Evolutionary conservation across 179 eudicot species (phyloP).

Genomic region (Vitellaria paradoxa): DNA sequence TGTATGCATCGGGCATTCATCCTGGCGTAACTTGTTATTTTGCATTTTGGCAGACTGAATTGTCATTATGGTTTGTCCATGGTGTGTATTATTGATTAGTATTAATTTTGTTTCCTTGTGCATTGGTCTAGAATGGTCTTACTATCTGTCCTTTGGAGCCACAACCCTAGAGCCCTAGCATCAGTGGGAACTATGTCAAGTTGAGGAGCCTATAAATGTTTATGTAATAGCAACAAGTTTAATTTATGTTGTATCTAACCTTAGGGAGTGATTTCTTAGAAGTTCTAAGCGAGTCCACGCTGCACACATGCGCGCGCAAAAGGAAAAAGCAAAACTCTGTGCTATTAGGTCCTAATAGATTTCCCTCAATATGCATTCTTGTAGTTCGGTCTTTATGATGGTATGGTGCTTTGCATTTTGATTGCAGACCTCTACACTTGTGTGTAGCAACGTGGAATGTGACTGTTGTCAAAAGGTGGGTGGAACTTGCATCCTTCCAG

Average conservation of each 20-base stretch:
- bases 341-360: too few relatives aligned
- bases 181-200: neutral
- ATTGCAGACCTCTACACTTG: conserved; percentile 86
- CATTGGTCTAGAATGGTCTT: neutral
- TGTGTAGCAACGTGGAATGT: conserved; percentile 87
- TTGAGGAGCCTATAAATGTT: neutral
- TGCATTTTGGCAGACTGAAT: neutral
- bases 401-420: conserved; percentile 5
- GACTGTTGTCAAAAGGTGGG: conserved; percentile 88
- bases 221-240: neutral
- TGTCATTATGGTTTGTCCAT: neutral
- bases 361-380: neutral
- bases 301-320: too few relatives aligned
- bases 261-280: neutral
- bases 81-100: neutral
- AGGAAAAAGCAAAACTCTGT: too few relatives aligned
- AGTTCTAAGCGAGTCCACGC: neutral
- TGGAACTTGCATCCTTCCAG: conserved; percentile 71
- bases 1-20: too few relatives aligned
- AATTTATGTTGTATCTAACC: neutral
- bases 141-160: neutral
- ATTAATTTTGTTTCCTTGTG: neutral
- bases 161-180: neutral
- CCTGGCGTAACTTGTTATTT: too few relatives aligned
- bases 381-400: neutral